phyloP scores from a whole-genome alignment of 2,329 filamentous ascomycete species.

The Sporothrix globosa region DNA sequence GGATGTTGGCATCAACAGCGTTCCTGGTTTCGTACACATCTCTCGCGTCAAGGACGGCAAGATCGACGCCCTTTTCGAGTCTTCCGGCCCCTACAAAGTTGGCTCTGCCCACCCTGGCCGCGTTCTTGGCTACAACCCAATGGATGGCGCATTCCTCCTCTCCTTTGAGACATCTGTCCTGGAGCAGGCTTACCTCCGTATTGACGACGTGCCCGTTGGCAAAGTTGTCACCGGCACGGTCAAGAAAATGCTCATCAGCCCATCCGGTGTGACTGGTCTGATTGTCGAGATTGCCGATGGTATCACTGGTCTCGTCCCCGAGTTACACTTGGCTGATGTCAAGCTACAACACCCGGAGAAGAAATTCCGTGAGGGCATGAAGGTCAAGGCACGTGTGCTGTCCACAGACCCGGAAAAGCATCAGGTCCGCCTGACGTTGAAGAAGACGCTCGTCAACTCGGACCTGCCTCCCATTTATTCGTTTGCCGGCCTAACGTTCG shows the following conservation, averaged over 20 bases:
- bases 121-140: constrained; percentile 80
- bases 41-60: constrained; percentile 89
- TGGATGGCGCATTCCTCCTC: constrained; percentile 84
- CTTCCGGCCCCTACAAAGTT: constrained; percentile 75
- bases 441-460: constrained; percentile 92
- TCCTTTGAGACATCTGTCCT: constrained; percentile 82
- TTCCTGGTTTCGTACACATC: constrained; percentile 91
- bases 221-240: constrained; percentile 79
- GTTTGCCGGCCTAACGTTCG: constrained; percentile 73
- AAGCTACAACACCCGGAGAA: constrained; percentile 90
- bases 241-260: constrained; percentile 79
- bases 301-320: constrained; percentile 84
- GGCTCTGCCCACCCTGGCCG: constrained; percentile 79
- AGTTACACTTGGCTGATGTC: constrained; percentile 86
- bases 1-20: constrained; percentile 66
- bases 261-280: constrained; percentile 76
- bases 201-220: constrained; percentile 86
- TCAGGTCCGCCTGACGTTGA: constrained; percentile 83
- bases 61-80: constrained; percentile 77
- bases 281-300: constrained; percentile 83
- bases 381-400: constrained; percentile 82
- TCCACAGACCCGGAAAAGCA: constrained; percentile 75
- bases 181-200: constrained; percentile 84
- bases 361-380: constrained; percentile 86
- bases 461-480: constrained; percentile 77